Conservation (phyloP, 208 protist genomes). For the Naegleria fowleri region DNA sequence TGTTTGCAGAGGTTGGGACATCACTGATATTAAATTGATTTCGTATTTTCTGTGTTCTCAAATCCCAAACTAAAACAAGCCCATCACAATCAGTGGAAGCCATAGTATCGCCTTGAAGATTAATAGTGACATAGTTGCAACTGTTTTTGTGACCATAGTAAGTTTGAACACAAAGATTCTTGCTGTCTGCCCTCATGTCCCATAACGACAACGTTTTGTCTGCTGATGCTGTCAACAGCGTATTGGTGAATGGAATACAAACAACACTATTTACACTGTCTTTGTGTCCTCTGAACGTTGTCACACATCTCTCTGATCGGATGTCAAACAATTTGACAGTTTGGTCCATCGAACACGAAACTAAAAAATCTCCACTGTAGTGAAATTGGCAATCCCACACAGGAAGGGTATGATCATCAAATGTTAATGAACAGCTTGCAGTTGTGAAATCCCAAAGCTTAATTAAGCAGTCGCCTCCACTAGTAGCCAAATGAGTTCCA, state of each 20-base stretch:
- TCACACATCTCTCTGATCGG: slow-evolving; percentile 63
- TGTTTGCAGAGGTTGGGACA: slow-evolving; percentile 36
- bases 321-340: slow-evolving; percentile 89
- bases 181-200: slow-evolving; percentile 66
- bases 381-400: slow-evolving; percentile 89
- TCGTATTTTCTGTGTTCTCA: slow-evolving; percentile 36
- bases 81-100: slow-evolving; percentile 88
- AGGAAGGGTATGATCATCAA: slow-evolving; percentile 84
- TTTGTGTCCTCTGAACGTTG: slow-evolving; percentile 87
- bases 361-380: slow-evolving; percentile 80
- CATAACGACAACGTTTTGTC: slow-evolving; percentile 94
- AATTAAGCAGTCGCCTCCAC: slow-evolving; percentile 87
- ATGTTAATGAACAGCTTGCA: slow-evolving; percentile 68
- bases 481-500: slow-evolving; percentile 85
- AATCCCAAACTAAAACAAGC: slow-evolving; percentile 63
- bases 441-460: slow-evolving; percentile 91
- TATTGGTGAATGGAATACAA: slow-evolving; percentile 88
- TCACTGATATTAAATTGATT: slow-evolving; percentile 19
- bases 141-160: slow-evolving; percentile 88
- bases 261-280: slow-evolving; percentile 82
- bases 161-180: slow-evolving; percentile 81
- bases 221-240: slow-evolving; percentile 79
- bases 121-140: slow-evolving; percentile 70
- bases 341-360: slow-evolving; percentile 78
- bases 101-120: slow-evolving; percentile 48